phyloP scores from a whole-genome alignment of 2,329 filamentous ascomycete species.

The Fusarium aywerte region DNA sequence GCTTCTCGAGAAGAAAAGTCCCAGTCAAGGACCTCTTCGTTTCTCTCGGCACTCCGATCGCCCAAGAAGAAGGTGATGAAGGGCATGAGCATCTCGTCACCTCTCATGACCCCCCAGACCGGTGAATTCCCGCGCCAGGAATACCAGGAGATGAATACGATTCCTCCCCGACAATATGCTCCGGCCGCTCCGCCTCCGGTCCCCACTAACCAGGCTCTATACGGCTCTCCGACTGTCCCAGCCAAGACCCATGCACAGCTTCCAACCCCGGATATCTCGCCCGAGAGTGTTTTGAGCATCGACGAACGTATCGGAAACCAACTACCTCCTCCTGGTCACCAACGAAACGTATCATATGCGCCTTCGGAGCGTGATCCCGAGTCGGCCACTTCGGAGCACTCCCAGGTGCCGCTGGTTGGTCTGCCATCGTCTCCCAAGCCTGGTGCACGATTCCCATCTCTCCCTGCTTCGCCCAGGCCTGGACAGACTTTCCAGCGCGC shows the following conservation, averaged over 20 bases:
- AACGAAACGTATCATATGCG: constrained; percentile 53
- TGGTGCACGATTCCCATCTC: constrained; percentile 50
- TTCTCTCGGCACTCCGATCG: constrained; percentile 71
- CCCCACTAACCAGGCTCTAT: constrained; percentile 59
- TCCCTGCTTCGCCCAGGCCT: constrained; percentile 63
- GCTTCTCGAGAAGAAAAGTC: constrained; percentile 59
- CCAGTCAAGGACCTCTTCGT: constrained; percentile 67
- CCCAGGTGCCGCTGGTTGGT: constrained; percentile 62
- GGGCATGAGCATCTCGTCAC: constrained; percentile 70
- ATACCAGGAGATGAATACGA: constrained; percentile 66
- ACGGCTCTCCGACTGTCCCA: constrained; percentile 37
- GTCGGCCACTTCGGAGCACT: constrained; percentile 64
- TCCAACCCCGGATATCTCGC: constrained; percentile 53
- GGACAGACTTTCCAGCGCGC: constrained; percentile 61
- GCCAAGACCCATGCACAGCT: constrained; percentile 40
- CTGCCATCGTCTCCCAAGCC: constrained; percentile 59
- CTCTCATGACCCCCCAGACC: constrained; percentile 72
- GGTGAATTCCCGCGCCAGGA: constrained; percentile 67
- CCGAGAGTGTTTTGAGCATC: constrained; percentile 59
- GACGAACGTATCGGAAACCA: constrained; percentile 65
- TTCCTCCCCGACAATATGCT: constrained; percentile 68
- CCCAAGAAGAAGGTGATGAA: constrained; percentile 65
- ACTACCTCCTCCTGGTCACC: constrained; percentile 48
- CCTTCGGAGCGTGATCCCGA: constrained; percentile 59
- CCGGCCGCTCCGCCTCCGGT: constrained; percentile 68